Conservation (phyloP, 345 rosid species). For the Erysimum cheiranthoides region DNA sequence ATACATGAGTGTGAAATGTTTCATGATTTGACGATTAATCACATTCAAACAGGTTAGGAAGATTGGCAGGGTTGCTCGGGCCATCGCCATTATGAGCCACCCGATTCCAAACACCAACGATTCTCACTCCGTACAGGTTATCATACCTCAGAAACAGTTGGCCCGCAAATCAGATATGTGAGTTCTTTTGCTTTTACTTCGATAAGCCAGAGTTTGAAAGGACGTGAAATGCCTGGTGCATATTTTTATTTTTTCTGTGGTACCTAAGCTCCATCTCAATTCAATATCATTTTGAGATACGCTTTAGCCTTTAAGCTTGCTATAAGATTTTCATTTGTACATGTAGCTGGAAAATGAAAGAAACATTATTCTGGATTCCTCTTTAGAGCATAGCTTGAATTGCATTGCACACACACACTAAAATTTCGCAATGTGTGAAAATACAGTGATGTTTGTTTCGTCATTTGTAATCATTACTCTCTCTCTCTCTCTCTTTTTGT, state of each 20-base stretch:
- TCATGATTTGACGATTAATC: slow-evolving; percentile 26
- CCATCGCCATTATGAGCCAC: slow-evolving; percentile 96
- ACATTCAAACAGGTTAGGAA: slow-evolving; percentile 68
- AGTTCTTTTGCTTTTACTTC: slow-evolving; percentile 28
- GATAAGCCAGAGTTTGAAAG: not conserved
- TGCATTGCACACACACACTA: not conserved
- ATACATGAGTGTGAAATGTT: not conserved
- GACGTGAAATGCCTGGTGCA: not conserved
- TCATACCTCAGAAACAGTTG: slow-evolving; percentile 94
- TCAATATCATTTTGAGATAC: not conserved
- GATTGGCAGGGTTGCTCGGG: slow-evolving; percentile 91
- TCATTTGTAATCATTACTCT: not conserved
- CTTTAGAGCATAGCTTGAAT: not conserved
- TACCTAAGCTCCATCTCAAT: slow-evolving; percentile 16
- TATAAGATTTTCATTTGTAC: not conserved
- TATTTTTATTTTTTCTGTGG: not conserved
- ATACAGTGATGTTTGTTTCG: not conserved
- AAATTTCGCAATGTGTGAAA: not conserved
- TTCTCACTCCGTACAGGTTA: slow-evolving; percentile 91
- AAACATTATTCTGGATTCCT: not conserved
- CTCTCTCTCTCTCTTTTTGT: not conserved
- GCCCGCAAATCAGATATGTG: slow-evolving; percentile 94
- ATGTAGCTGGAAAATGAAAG: not conserved
- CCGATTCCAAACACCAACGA: slow-evolving; percentile 84
- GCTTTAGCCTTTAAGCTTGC: slow-evolving; percentile 1